Evolutionary conservation across 306 rosid species (phyloP).

Genomic region (Canavalia ensiformis): DNA sequence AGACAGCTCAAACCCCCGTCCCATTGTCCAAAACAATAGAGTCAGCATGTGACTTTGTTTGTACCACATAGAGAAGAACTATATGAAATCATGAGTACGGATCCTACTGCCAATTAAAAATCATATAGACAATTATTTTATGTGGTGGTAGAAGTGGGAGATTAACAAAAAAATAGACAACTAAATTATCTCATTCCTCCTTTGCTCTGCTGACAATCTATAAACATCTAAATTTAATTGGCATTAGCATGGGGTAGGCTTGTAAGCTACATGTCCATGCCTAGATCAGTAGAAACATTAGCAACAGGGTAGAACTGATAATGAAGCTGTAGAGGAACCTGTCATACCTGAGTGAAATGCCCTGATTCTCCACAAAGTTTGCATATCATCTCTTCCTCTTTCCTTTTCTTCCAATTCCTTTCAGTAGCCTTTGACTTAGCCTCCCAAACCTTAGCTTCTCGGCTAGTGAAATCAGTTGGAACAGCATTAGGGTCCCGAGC

Average conservation of each 20-base stretch:
- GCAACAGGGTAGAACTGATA: constrained; percentile 10
- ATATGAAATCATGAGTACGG: neutral
- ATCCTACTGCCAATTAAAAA: constrained; percentile 28
- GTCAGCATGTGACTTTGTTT: neutral
- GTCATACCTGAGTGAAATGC: constrained; percentile 94
- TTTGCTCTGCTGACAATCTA: constrained; percentile 1
- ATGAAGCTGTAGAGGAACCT: constrained; percentile 10
- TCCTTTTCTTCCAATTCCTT: constrained; percentile 99
- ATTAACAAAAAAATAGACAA: neutral
- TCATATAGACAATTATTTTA: neutral
- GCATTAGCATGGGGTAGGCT: constrained; percentile 16
- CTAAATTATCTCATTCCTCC: constrained; percentile 8
- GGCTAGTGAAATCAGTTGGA: constrained; percentile 96
- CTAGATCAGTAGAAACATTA: neutral
- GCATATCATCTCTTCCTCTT: constrained; percentile 98
- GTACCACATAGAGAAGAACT: constrained; percentile 3
- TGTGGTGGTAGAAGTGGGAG: neutral
- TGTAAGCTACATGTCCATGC: neutral
- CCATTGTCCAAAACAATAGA: neutral
- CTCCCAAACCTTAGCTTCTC: constrained; percentile 99
- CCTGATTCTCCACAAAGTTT: constrained; percentile 96
- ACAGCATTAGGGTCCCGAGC: constrained; percentile 93
- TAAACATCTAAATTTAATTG: neutral
- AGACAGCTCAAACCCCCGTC: neutral
- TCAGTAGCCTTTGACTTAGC: constrained; percentile 99